Percentiles rank a stretch among this genome's conserved stretches.
phyloP scores from a whole-genome alignment of 192 early-diverging fungal species.

The Neocallimastix lanati region DNA sequence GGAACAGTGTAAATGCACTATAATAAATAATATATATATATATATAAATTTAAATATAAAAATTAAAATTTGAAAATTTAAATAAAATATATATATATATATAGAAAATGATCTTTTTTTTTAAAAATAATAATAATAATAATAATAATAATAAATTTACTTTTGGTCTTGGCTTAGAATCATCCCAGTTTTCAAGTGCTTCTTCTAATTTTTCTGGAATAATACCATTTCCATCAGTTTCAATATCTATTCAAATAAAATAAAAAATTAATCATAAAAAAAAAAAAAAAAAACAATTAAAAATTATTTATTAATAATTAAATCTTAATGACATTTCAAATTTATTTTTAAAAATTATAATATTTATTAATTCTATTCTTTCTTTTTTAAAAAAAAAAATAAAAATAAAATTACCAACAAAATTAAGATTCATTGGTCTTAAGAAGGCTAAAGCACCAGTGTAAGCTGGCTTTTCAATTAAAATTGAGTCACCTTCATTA shows the following conservation, averaged over 20 bases:
- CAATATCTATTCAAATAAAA: background rate
- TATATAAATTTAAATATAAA: background rate
- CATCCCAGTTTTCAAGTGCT: background rate
- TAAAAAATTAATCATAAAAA: too few relatives aligned
- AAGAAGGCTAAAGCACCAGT: background rate
- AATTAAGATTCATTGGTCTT: background rate
- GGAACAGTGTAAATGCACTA: constrained; percentile 53
- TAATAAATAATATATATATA: background rate
- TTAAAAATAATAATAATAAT: too few relatives aligned
- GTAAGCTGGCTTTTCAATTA: background rate
- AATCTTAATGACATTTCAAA: too few relatives aligned
- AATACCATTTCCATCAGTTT: background rate
- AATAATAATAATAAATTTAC: too few relatives aligned
- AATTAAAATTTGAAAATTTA: too few relatives aligned
- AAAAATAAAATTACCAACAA: background rate
- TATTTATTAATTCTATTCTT: too few relatives aligned
- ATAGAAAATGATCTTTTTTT: too few relatives aligned
- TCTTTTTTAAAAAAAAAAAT: too few relatives aligned
- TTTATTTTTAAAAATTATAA: too few relatives aligned
- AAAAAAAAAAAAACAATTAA: too few relatives aligned
- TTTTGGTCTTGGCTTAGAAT: background rate
- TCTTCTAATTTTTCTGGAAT: background rate
- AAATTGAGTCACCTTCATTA: background rate
- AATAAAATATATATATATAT: too few relatives aligned
- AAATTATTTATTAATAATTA: too few relatives aligned